Percentiles rank a stretch among this genome's conserved stretches.
These are phyloP conservation scores for Prunus padus DNA, from an alignment of 306 rosid genomes.

Conservation along the genomic window DNA sequence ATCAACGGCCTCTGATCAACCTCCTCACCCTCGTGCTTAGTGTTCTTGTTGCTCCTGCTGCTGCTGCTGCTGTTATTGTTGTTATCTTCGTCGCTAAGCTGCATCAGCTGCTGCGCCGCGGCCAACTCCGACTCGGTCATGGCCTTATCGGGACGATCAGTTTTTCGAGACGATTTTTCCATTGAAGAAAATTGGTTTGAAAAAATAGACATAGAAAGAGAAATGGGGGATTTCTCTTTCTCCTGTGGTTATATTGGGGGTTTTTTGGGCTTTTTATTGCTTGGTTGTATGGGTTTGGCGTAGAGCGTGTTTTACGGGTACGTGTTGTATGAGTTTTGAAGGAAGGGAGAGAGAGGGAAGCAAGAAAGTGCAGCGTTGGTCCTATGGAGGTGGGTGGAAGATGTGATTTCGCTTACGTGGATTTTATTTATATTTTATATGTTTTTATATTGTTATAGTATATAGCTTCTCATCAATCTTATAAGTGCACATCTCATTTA, in stretches of 20 bases:
- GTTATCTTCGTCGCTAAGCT: constrained; percentile 54
- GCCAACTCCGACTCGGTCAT: constrained; percentile 36
- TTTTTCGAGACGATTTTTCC: neutral
- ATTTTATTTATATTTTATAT: too few species aligned
- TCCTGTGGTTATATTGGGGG: neutral
- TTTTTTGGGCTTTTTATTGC: neutral
- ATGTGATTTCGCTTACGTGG: neutral
- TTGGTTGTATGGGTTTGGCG: constrained; percentile 13
- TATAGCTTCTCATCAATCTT: too few species aligned
- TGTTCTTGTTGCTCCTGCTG: constrained; percentile 6
- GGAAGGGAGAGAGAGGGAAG: neutral
- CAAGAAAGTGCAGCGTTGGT: constrained; percentile 47
- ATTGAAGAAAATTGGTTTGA: neutral
- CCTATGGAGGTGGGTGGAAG: constrained; percentile 31
- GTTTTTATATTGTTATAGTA: too few species aligned
- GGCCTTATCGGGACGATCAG: neutral
- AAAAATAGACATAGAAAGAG: neutral
- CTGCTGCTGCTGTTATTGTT: neutral
- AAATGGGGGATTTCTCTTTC: neutral
- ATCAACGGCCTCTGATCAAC: constrained; percentile 18
- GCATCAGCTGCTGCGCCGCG: constrained; percentile 49
- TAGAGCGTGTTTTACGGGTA: constrained; percentile 26
- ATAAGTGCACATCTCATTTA: too few species aligned
- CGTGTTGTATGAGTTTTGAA: constrained; percentile 23
- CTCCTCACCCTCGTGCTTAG: constrained; percentile 8